Conservation (phyloP, 2,329 filamentous ascomycete genomes). For the Paradendryphiella salina region DNA sequence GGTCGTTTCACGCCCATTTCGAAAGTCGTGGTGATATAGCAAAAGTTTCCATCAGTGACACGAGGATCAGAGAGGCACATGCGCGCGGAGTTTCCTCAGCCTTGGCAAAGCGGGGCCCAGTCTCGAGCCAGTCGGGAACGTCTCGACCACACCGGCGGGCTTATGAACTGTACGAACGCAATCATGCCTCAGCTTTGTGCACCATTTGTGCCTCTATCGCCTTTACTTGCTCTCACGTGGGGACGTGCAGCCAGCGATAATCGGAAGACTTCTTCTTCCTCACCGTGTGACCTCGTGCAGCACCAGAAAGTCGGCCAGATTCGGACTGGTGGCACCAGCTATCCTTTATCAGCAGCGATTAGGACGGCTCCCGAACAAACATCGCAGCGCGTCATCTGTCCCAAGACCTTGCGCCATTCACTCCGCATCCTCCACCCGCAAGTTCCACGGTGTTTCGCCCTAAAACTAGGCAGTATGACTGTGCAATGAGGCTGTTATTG, state of each 20-base stretch:
- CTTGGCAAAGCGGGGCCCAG: slow-evolving; percentile 25
- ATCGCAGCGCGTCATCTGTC: slow-evolving; percentile 37
- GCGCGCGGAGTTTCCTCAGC: slow-evolving; percentile 21
- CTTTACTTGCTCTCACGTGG: neutral
- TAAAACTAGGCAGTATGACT: slow-evolving; percentile 19
- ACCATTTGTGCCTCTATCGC: slow-evolving; percentile 5
- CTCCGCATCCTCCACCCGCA: slow-evolving; percentile 25
- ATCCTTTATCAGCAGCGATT: slow-evolving; percentile 35
- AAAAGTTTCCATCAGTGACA: slow-evolving; percentile 2
- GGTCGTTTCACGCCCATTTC: slow-evolving; percentile 64
- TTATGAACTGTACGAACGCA: slow-evolving; percentile 7
- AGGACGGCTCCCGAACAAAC: slow-evolving; percentile 25
- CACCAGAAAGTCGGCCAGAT: slow-evolving; percentile 19
- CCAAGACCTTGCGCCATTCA: slow-evolving; percentile 22
- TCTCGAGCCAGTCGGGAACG: slow-evolving; percentile 12
- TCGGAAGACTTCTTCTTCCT: slow-evolving; percentile 10
- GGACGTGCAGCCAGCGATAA: slow-evolving; percentile 8
- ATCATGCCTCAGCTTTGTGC: slow-evolving; percentile 10
- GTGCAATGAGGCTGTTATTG: slow-evolving; percentile 31
- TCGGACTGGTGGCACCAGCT: slow-evolving; percentile 22
- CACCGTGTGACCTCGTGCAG: slow-evolving; percentile 32
- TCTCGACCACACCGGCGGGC: slow-evolving; percentile 15
- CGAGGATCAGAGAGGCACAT: slow-evolving; percentile 5
- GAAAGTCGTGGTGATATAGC: neutral
- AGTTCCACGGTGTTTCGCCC: slow-evolving; percentile 29